Evolutionary conservation across 2,329 filamentous ascomycete genomes (phyloP), one percentile per base, ranked within the genome.

Genomic region (Mycocentrospora acerina): DNA sequence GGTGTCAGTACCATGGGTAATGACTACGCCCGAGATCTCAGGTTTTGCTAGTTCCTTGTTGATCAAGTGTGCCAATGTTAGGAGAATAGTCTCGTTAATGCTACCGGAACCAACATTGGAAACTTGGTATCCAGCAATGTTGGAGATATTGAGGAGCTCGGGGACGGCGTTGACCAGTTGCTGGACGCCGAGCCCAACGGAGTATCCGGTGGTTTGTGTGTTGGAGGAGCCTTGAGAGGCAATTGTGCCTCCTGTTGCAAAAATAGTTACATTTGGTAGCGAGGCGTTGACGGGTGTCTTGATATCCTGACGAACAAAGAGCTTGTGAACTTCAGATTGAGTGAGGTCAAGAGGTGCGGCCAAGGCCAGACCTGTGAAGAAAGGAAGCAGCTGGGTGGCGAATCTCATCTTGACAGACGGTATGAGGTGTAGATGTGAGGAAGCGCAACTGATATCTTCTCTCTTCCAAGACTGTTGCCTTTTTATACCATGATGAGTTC

Each of bases 1-100:
- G 0, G 79, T 82, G 52, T 85, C 82, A 7, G 82, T 85, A 32
- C 82, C 81, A 51, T 85, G 81, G 1, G 81, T 83, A 36, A 85
- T 67, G 5, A 83, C 77, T 6, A 76, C 77, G 24, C 79, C 63
- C 8, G 60, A 51, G 26, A 72, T 60, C 1, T 67, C 64, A 1
- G 59, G 55, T 40, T 69, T 69, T 17, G 73, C 70, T 4, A 81
- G 66, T 38, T 77, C 75, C 10, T 54, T 51, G 38, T 77, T 74
- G 35, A 81, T 74, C 37, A 68, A 62, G 16, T 73, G 66, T 5
- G 73, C 69, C 24, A 82, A 54, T 17, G 66, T 69, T 14, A 80
- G 64, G 24, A 76, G 68, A 36, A 78, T 70, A 5, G 62, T 68
- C 13, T 73, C 63, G 19, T 75, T 79, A 46, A 82, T 51, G 17